phyloP scores from a whole-genome alignment of 106 monocot genomes.

The Gastrodia elata region DNA sequence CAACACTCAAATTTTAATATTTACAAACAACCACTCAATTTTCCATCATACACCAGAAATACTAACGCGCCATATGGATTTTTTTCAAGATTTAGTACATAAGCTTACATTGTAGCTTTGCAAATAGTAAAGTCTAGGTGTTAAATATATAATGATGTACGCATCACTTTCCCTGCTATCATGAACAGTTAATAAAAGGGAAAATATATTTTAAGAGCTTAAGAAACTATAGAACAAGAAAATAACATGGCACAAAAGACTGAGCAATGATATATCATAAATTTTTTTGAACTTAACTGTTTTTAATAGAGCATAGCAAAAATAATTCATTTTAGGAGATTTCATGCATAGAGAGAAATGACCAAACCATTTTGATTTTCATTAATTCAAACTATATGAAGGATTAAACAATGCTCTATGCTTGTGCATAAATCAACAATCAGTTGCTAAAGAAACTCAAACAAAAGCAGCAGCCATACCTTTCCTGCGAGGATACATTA shows the following conservation, averaged over 20 bases:
- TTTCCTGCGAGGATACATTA: slow-evolving; percentile 45
- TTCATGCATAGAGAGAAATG: not conserved
- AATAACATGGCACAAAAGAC: not conserved
- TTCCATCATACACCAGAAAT: no score
- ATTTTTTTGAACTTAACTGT: not conserved
- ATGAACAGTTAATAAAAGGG: not conserved
- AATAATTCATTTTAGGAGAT: not conserved
- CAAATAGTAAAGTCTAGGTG: no score
- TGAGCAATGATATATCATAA: not conserved
- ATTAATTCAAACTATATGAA: not conserved
- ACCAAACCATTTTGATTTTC: not conserved
- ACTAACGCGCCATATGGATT: no score
- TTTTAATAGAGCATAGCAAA: not conserved
- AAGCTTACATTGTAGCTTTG: no score
- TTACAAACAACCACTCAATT: no score
- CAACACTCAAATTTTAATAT: no score
- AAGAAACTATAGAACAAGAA: not conserved
- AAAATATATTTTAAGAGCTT: not conserved
- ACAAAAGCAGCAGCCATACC: slow-evolving; percentile 23
- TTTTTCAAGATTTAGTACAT: no score
- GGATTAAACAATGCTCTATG: not conserved
- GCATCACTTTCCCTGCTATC: not conserved
- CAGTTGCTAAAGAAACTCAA: not conserved
- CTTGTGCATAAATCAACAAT: not conserved
- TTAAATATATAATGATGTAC: no score